phyloP scores from a whole-genome alignment of 2,329 filamentous ascomycete genomes.

The Ophiostoma sp. region DNA sequence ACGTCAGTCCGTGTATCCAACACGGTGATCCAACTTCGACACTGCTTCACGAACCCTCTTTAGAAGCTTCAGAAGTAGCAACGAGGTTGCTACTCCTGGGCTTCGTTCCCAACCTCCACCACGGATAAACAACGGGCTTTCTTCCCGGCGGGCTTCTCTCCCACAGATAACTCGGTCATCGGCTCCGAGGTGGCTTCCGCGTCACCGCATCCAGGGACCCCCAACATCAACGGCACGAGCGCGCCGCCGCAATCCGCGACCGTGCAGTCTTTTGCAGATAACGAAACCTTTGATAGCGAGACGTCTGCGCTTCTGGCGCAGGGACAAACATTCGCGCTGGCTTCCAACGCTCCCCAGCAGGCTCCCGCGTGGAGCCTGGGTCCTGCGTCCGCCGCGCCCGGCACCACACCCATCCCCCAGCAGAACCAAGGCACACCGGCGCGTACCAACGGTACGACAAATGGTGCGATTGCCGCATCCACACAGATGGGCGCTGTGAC shows the following conservation, averaged over 20 bases:
- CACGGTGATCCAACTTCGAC: neutral
- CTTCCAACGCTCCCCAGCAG: constrained; percentile 30
- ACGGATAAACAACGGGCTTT: constrained; percentile 27
- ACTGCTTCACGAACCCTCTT: neutral
- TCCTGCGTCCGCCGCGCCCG: constrained; percentile 22
- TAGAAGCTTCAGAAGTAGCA: constrained; percentile 27
- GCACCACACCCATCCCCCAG: constrained; percentile 22
- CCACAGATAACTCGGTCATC: constrained; percentile 17
- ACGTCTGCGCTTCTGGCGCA: constrained; percentile 20
- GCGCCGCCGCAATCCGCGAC: constrained; percentile 16
- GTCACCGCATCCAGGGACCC: constrained; percentile 8
- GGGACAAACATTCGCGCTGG: constrained; percentile 30
- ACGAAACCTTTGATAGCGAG: constrained; percentile 1
- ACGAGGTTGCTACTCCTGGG: constrained; percentile 26
- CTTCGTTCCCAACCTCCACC: constrained; percentile 20
- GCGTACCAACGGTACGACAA: constrained; percentile 26
- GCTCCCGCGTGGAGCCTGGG: constrained; percentile 31
- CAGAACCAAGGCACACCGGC: constrained; percentile 29
- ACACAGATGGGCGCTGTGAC: constrained; percentile 29
- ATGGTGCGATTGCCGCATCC: constrained; percentile 1
- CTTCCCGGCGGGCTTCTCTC: constrained; percentile 24
- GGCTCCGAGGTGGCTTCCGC: constrained; percentile 20
- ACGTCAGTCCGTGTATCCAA: neutral
- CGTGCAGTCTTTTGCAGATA: neutral
- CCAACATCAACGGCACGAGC: constrained; percentile 16